A percentile compares a stretch with the other conserved stretches of the same genome.
Evolutionary conservation across 2,329 filamentous ascomycete genomes (phyloP).

Genomic region (Alternaria gaisen): DNA sequence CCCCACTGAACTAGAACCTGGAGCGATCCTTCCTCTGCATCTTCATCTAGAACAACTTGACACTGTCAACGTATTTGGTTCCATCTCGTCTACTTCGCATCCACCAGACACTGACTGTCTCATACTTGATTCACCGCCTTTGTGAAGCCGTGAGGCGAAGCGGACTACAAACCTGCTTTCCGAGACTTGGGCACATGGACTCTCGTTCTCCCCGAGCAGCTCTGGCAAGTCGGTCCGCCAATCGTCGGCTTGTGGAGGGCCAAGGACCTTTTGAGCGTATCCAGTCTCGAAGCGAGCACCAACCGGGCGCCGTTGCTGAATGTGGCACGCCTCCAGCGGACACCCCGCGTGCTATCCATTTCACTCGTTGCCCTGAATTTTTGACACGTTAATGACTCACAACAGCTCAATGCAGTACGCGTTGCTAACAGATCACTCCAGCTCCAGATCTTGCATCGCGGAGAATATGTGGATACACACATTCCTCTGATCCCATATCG

Average conservation of each 20-base stretch:
- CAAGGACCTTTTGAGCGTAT: slow-evolving; percentile 27
- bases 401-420: background rate
- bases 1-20: slow-evolving; percentile 4
- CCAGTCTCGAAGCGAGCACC: slow-evolving; percentile 18
- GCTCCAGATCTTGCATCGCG: background rate
- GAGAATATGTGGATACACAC: slow-evolving; percentile 3
- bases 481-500: slow-evolving; percentile 11
- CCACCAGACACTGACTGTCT: background rate
- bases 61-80: background rate
- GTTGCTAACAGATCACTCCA: background rate
- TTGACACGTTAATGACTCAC: background rate
- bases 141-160: background rate
- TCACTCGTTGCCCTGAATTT: background rate
- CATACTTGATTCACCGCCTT: background rate
- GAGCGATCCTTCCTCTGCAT: background rate
- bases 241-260: slow-evolving; percentile 20
- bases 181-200: background rate
- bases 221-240: slow-evolving; percentile 34
- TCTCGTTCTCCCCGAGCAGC: slow-evolving; percentile 10
- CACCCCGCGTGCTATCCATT: slow-evolving; percentile 4
- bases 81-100: background rate
- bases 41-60: background rate
- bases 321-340: slow-evolving; percentile 12
- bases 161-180: background rate
- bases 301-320: slow-evolving; percentile 16